Evolutionary conservation across 371 early-diverging fungal genomes (phyloP).

Genomic region (Apophysomyces elegans): DNA sequence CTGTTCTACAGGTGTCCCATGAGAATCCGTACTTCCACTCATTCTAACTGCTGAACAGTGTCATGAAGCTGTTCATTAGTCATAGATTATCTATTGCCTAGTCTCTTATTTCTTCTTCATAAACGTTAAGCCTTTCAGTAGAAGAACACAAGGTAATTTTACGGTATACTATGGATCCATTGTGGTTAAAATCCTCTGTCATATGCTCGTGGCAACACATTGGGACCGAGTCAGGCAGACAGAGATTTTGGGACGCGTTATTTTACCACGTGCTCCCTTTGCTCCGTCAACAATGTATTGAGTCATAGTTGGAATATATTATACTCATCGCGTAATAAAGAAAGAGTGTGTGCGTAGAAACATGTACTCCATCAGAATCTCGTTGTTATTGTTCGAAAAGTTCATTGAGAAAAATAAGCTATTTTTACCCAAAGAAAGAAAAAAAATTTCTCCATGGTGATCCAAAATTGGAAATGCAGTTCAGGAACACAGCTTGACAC

Average conservation of each 20-base stretch:
- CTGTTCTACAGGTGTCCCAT: background rate
- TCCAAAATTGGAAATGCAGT: background rate
- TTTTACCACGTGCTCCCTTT: background rate
- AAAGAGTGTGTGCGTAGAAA: background rate
- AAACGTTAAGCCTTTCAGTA: too few relatives aligned
- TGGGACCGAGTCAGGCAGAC: background rate
- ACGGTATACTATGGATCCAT: too few relatives aligned
- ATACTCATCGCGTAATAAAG: background rate
- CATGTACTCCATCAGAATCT: background rate
- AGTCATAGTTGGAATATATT: background rate
- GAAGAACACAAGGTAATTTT: too few relatives aligned
- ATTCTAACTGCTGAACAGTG: too few relatives aligned
- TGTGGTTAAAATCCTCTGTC: background rate
- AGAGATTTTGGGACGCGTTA: background rate
- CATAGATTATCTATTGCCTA: too few relatives aligned
- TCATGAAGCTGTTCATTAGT: too few relatives aligned
- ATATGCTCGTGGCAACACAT: slow-evolving; percentile 8
- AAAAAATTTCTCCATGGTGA: background rate
- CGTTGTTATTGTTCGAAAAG: background rate
- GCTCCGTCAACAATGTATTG: background rate
- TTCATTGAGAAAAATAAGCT: too few relatives aligned
- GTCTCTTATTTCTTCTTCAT: too few relatives aligned
- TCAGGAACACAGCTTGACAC: slow-evolving; percentile 9
- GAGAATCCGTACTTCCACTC: too few relatives aligned
- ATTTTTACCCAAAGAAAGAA: background rate